phyloP scores from a whole-genome alignment of 257 asterid species.

The Plantago major region DNA sequence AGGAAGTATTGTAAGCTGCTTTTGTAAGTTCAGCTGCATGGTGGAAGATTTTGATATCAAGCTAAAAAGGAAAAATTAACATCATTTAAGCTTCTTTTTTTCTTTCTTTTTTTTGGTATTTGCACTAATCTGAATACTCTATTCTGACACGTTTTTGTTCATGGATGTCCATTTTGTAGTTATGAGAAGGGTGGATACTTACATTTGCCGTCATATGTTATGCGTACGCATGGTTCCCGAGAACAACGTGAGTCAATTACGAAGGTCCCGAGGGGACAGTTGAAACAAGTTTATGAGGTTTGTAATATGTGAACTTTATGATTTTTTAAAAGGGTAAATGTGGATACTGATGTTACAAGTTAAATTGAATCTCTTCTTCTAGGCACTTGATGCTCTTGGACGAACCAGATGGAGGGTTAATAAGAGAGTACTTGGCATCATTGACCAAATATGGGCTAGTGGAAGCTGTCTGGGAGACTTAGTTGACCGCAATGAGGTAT shows the following conservation, averaged over 20 bases:
- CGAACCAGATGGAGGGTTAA: conserved; percentile 91
- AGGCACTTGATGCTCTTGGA: conserved; percentile 98
- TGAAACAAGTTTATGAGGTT: conserved; percentile 82
- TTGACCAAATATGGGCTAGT: conserved; percentile 88
- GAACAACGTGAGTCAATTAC: conserved; percentile 87
- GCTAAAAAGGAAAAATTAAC: too few relatives aligned
- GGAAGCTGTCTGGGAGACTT: conserved; percentile 85
- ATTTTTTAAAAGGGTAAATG: conserved; percentile 6
- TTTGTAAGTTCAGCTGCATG: too few relatives aligned
- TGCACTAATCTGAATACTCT: too few relatives aligned
- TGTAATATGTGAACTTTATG: conserved; percentile 20
- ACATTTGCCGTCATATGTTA: conserved; percentile 78
- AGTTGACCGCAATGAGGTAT: conserved; percentile 82
- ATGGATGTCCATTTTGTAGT: conserved; percentile 35
- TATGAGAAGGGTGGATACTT: conserved; percentile 90
- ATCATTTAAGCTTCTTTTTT: too few relatives aligned
- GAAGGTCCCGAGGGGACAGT: conserved; percentile 57
- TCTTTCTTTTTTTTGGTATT: too few relatives aligned
- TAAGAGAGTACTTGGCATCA: conserved; percentile 65
- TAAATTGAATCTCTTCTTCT: conserved; percentile 19
- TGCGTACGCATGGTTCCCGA: conserved; percentile 95
- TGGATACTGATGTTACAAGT: conserved; percentile 13
- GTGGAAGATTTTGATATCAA: too few relatives aligned
- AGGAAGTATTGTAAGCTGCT: too few relatives aligned
- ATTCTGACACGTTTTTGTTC: not conserved